Evolutionary conservation across 2,329 filamentous ascomycete species (phyloP), one percentile per base, ranked within the genome.

Genomic region (Cladorrhinum sp.): DNA sequence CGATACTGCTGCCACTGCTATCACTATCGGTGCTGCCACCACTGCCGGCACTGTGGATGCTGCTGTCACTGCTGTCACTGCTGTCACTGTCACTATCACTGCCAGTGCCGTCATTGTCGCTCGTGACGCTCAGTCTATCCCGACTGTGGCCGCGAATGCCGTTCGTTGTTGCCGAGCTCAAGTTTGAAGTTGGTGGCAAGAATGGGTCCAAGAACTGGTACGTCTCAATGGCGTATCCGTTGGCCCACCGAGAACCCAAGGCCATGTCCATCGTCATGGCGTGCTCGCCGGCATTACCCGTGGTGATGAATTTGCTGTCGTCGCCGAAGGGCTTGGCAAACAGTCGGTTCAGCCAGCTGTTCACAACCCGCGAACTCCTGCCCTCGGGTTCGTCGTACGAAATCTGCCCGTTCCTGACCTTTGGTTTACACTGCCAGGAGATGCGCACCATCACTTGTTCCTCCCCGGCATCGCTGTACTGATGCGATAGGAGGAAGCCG

Each of bases 221-320:
- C 2, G 72, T 72, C 65, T 74, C 72, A 51, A 74, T 70, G 48
- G 71, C 71, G 32, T 73, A 74, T 10, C 72, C 72, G 38, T 67
- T 63, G 1, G 71, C 72, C 36, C 72, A 55, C 16, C 67, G 58
- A 25, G 73, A 64, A 64, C 74, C 70, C 9, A 68, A 55, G 1
- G 73, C 75, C n/a, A 78, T 64, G 7, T 68, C 69, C 61, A 77
- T 70, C 12, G 68, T 72, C 69, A 77, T 74, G 60, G 71, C 70
- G 54, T 73, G 71, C 59, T 73, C 71, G 27, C 70, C 72, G 1
- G 72, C 71, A 54, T 74, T 74, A 9, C 70, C 72, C 1, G 72
- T 74, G 3, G 66, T 66, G 50, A 74, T 65, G 16, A 71, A 61
- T n/a, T 66, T 64, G 23, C 27, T 48, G 25, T 18, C 29, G 13